These are phyloP conservation scores for Petunia axillaris DNA, from an alignment of 257 asterid genomes.

Conservation along the genomic window DNA sequence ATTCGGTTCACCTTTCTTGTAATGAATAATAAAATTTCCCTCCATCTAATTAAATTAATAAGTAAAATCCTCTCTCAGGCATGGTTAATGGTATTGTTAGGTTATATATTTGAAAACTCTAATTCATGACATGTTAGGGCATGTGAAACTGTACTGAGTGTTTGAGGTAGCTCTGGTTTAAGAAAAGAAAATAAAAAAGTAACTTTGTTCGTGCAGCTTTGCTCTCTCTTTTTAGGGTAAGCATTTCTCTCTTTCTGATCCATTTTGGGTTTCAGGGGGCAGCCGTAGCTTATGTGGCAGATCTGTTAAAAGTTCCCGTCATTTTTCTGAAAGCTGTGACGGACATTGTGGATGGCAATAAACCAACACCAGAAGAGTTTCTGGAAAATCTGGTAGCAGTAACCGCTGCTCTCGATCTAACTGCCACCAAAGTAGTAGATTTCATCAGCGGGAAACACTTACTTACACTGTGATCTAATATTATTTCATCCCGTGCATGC, in stretches of 20 bases:
- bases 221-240: neutral
- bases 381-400: conserved; percentile 79
- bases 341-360: conserved; percentile 84
- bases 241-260: neutral
- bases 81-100: conserved; percentile 7
- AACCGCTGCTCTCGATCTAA: conserved; percentile 77
- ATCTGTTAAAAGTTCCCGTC: conserved; percentile 77
- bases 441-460: conserved; percentile 69
- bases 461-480: conserved; percentile 58
- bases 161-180: neutral
- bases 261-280: conserved; percentile 70
- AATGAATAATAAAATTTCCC: neutral
- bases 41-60: neutral
- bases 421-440: conserved; percentile 68
- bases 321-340: conserved; percentile 91
- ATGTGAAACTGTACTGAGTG: neutral
- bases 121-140: neutral
- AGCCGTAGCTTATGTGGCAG: conserved; percentile 92
- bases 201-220: neutral
- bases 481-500: neutral
- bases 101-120: neutral
- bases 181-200: too few relatives aligned
- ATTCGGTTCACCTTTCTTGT: neutral
- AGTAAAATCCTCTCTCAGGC: neutral
- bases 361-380: conserved; percentile 93